Evolutionary conservation across 306 rosid species (phyloP), one percentile per base, ranked within the genome.

Genomic region (Styphnolobium japonicum): DNA sequence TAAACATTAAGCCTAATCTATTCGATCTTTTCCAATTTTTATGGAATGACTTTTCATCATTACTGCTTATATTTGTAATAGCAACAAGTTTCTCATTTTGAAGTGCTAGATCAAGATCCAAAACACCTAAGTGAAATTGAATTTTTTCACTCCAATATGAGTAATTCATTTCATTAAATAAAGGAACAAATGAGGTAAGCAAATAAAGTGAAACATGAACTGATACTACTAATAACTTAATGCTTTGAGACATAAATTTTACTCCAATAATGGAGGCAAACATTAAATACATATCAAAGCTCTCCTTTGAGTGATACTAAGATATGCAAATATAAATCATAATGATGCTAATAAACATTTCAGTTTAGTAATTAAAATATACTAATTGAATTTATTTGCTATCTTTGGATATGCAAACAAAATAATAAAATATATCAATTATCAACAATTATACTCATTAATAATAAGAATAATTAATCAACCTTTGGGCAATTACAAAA

Each of bases 61-160:
- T 1, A 18, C 7, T 67, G 22, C 68, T 65, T 3, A 10, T 1
- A 0, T 29, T 1, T 22, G 10, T 74, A 58, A 81, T 7, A 45
- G 6, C 31, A 49, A 19, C 14, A 5, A 10, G 75, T 81, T 66
- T n/a, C 10, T 58, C 57, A 14, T 0, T 2, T 25, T 10, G 10
- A 0, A 66, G 53, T 56, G 77, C 22, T 25, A 53, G 31, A n/a
- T 81, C 76, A 74, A 69, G 51, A 23, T 76, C 68, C 4, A 77
- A 1, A 11, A 69, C 69, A 61, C 23, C 39, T 2, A 77, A 10
- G 62, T 61, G 21, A 48, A 82, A 82, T 1, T 61, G 11, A 4
- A 82, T 29, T 23, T 45, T 82, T 34, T 11, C 8, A 10, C 48
- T n/a, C n/a, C 4, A 66, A 6, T 81, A 0, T 36, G 10, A 15